Base-by-base conservation (phyloP, 2,329 filamentous ascomycete genomes). In the Venturia oleaginea region DNA sequence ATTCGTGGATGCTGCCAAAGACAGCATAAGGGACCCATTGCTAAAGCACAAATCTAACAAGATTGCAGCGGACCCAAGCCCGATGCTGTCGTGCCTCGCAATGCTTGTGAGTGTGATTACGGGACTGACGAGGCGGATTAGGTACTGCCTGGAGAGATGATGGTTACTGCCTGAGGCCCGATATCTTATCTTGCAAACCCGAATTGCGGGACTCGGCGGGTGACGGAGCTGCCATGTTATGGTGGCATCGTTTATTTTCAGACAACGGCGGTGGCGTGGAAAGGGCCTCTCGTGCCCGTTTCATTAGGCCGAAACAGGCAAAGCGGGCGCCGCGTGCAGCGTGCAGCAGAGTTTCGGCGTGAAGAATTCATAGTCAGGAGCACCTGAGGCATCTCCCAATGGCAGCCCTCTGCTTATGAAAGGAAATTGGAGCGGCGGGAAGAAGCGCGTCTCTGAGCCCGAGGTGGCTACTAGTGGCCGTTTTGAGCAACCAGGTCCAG, bases 51-150 rank as follows among this genome's bases (percentile, higher is more conserved):
- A 54, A 32, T 54, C 24, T 54, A 55, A 32, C n/a, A n/a, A 55
- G 51, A 55, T 55, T 55, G 30, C 51, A 55, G 51, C 51, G 51
- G 51, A 19, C 51, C 51, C 27, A 55, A 55, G 51, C 7, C 51
- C 51, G 51, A 34, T n/a, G 51, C 6, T 34, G 13, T n/a, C 34
- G 3, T 55, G 51, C 24, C 24, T 32, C 8, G 11, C 48, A 30
- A 54, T 54, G 48, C 48, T 54, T 24, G 48, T 55, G 22, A 46
- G 22, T 6, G 42, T 15, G n/a, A n/a, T n/a, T n/a, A n/a, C n/a
- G n/a, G n/a, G n/a, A n/a, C n/a, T n/a, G n/a, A n/a, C n/a, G n/a
- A n/a, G n/a, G n/a, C n/a, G n/a, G n/a, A n/a, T n/a, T n/a, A n/a
- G n/a, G n/a, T n/a, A n/a, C n/a, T n/a, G n/a, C n/a, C n/a, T n/a